Evolutionary conservation across 78 protist species (phyloP).

Genomic region (Dictyostelium purpureum): DNA sequence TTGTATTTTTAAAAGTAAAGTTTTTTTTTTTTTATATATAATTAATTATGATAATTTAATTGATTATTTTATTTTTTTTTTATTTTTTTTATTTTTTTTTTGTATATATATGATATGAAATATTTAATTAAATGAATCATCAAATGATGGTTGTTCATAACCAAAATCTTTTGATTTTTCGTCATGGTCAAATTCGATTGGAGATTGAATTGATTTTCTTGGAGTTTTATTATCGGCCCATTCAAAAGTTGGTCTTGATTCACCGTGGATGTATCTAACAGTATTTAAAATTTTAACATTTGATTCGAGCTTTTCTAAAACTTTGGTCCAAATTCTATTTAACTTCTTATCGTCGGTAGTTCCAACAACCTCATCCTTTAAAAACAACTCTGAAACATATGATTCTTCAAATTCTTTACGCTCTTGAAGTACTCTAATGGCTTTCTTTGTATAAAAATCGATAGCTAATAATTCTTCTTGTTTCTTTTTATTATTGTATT

Average conservation of each 20-base stretch:
- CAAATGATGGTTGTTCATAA: too few species aligned
- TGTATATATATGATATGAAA: too few species aligned
- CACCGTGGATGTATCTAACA: constrained; percentile 30
- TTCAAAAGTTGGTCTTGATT: constrained; percentile 61
- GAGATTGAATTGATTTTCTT: not conserved
- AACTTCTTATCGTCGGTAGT: not conserved
- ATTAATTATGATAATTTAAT: too few species aligned
- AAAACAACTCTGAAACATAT: constrained; percentile 36
- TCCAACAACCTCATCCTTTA: constrained; percentile 49
- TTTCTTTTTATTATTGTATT: not conserved
- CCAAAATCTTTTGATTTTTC: too few species aligned
- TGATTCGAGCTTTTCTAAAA: not conserved
- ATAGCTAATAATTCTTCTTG: constrained; percentile 22
- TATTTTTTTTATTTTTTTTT: too few species aligned
- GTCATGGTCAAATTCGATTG: not conserved
- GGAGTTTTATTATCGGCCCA: constrained; percentile 16
- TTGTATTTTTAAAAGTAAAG: too few species aligned
- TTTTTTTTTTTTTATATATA: too few species aligned
- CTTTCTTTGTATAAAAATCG: not conserved
- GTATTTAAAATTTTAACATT: constrained; percentile 16
- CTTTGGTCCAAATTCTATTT: constrained; percentile 28
- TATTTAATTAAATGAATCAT: too few species aligned
- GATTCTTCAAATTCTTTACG: constrained; percentile 35
- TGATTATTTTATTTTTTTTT: too few species aligned
- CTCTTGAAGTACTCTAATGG: not conserved